phyloP scores from a whole-genome alignment of 441 rosid species.

The Raphanus hybrid region DNA sequence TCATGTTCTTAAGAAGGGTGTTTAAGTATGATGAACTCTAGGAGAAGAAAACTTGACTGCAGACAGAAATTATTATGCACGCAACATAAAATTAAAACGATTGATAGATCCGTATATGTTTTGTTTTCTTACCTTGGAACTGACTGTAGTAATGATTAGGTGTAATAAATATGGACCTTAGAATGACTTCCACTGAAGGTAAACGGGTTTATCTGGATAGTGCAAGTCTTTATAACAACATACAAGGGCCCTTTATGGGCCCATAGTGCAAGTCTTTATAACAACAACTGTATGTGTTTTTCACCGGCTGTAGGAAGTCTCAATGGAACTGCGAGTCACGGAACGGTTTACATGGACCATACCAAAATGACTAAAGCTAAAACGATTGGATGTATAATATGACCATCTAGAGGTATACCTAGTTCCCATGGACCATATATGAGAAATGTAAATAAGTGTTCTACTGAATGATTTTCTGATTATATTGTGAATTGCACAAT shows the following conservation, averaged over 20 bases:
- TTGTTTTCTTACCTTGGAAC: background rate
- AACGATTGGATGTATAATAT: background rate
- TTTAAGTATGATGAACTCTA: background rate
- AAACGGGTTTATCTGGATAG: background rate
- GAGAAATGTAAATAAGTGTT: background rate
- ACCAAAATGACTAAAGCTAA: background rate
- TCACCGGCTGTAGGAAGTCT: background rate
- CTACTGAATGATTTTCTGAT: background rate
- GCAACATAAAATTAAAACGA: background rate
- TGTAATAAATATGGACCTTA: background rate
- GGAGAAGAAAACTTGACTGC: background rate
- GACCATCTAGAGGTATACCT: background rate
- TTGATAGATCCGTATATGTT: background rate
- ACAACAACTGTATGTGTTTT: too few relatives aligned
- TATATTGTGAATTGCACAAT: background rate
- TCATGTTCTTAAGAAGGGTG: background rate
- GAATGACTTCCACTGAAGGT: background rate
- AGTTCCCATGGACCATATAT: background rate
- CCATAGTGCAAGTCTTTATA: background rate
- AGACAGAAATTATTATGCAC: background rate
- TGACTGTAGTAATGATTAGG: background rate
- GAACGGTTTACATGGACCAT: background rate
- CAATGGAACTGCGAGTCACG: background rate
- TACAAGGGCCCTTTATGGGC: background rate
- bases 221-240: too few relatives aligned